Evolutionary conservation across 768 basidiomycete species (phyloP), one percentile per base, ranked within the genome.

Genomic region (Mycena filopes): DNA sequence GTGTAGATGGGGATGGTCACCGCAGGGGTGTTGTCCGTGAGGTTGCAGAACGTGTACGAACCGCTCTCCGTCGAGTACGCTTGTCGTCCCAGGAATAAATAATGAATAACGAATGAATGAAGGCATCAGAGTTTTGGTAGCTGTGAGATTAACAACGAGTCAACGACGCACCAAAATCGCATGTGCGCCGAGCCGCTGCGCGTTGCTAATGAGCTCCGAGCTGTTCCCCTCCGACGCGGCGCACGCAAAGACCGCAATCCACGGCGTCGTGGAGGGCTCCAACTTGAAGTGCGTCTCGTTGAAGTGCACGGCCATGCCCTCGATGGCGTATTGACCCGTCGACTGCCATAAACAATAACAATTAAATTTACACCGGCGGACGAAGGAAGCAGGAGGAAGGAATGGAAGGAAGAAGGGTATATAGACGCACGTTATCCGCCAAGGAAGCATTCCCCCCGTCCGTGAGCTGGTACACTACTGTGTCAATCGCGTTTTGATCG

Each of bases 251-350:
- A 64, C 36, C 1, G 63, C 63, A 2, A 64, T 31, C 63, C 63
- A 65, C 11, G 56, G 63, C 48, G 49, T 42, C 5, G 55, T 26
- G n/a, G 46, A 48, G 6, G 48, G 23, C 4, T 31, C 38, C 20
- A 42, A 41, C 15, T 9, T 25, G 25, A 65, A 65, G n/a, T 65
- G 63, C 10, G 56, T 56, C 8, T 43, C 46, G 49, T 65, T 65
- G 50, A 65, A 65, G 18, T 65, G 63, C 4, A 65, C 55, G 26
- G 63, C 63, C 36, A 59, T 33, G 21, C 48, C 49, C n/a, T 65
- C 55, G 18, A 65, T 41, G 1, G 47, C 48, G 9, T 43, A 65
- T n/a, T n/a, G n/a, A 3, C 36, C 36, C 1, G 46, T 42, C 12
- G 61, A 55, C 61, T 48, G 46, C 3, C 1, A 21, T n/a, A n/a